These are phyloP conservation scores for Cercospora beticola DNA, from an alignment of 2,329 filamentous ascomycete genomes.

Conservation along the genomic window DNA sequence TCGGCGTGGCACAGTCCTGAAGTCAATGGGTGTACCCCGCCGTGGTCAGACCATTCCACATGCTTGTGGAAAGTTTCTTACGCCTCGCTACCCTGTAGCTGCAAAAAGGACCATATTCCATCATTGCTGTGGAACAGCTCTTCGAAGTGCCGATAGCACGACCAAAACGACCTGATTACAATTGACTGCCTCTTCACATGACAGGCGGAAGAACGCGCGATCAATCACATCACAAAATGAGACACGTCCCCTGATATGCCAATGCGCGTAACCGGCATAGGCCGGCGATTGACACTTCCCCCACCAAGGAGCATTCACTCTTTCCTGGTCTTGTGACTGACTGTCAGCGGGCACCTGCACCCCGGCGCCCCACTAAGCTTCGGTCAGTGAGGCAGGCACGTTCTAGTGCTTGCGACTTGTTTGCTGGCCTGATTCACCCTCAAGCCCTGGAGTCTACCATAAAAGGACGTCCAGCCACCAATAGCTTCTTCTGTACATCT, in stretches of 20 bases:
- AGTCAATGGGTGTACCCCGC: background rate
- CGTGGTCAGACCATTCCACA: background rate
- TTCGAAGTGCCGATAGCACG: background rate
- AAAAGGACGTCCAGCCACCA: background rate
- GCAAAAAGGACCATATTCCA: background rate
- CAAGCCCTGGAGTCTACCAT: background rate
- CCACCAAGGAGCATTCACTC: background rate
- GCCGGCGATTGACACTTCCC: background rate
- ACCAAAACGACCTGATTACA: background rate
- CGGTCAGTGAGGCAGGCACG: background rate
- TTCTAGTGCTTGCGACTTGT: background rate
- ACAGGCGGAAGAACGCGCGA: background rate
- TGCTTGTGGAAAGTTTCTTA: background rate
- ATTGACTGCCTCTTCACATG: background rate
- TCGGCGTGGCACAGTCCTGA: background rate
- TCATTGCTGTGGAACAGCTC: background rate
- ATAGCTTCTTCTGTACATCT: background rate
- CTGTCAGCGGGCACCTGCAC: background rate
- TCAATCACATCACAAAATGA: background rate
- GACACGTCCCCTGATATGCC: background rate
- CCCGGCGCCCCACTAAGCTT: background rate
- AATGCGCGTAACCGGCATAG: background rate
- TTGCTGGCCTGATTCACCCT: background rate
- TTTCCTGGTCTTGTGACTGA: background rate
- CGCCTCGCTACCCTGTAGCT: background rate